Conservation (phyloP, 2,329 filamentous ascomycete species). For the Colletotrichum australisinense region DNA sequence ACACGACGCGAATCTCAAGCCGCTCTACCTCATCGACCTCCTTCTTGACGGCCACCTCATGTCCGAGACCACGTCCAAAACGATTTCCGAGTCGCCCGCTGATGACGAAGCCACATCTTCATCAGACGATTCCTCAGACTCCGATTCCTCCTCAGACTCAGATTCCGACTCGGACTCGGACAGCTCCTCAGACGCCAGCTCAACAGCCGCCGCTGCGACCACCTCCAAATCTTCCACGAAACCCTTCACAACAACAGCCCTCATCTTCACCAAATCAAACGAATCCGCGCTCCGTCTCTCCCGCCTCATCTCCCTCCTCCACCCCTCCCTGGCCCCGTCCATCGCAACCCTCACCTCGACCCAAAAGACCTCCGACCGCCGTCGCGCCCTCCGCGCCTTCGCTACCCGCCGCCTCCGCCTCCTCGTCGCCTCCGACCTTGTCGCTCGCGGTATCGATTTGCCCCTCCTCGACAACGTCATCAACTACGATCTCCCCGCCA, state of each 20-base stretch:
- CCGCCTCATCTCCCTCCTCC: conserved; percentile 78
- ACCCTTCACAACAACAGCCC: conserved; percentile 58
- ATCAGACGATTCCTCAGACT: conserved; percentile 43
- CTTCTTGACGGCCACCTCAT: conserved; percentile 68
- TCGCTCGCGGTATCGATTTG: conserved; percentile 89
- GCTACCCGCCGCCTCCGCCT: conserved; percentile 72
- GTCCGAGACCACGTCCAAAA: conserved; percentile 35
- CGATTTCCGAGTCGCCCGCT: conserved; percentile 16
- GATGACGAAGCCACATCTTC: conserved; percentile 45
- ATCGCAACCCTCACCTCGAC: conserved; percentile 83
- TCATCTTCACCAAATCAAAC: conserved; percentile 93
- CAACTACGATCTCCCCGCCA: conserved; percentile 92
- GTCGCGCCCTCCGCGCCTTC: conserved; percentile 76
- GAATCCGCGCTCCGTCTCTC: conserved; percentile 89
- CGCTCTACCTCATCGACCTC: conserved; percentile 85
- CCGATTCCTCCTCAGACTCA: conserved; percentile 45
- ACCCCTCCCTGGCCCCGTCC: conserved; percentile 64
- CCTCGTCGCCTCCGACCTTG: conserved; percentile 92
- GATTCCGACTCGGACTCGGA: conserved; percentile 47
- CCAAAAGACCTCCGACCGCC: conserved; percentile 76
- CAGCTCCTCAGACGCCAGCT: conserved; percentile 38
- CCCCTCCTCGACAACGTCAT: conserved; percentile 84
- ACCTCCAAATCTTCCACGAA: conserved; percentile 5
- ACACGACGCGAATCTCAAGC: conserved; percentile 77
- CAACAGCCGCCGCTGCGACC: conserved; percentile 26